Evolutionary conservation across 495 filamentous ascomycete species (phyloP).

Genomic region (Talaromyces nanjingensis): DNA sequence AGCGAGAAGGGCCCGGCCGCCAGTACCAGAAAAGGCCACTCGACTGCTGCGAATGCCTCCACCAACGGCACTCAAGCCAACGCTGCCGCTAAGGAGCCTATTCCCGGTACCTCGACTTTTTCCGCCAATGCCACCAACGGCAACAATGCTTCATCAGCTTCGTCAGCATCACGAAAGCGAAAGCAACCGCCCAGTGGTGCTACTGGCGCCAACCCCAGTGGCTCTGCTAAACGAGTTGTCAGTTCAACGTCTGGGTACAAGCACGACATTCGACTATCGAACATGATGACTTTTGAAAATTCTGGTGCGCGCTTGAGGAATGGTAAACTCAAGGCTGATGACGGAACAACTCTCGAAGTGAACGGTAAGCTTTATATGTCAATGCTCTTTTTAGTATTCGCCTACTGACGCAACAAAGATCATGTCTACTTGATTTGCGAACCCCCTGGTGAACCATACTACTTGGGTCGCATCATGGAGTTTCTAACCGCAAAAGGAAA

Average conservation of each 20-base stretch:
- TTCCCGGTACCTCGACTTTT: constrained; percentile 60
- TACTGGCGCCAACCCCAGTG: constrained; percentile 40
- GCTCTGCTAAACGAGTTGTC: constrained; percentile 26
- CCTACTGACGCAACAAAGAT: constrained; percentile 51
- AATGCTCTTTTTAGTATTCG: constrained; percentile 10
- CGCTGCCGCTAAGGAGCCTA: constrained; percentile 41
- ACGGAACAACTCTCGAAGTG: constrained; percentile 72
- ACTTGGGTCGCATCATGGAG: constrained; percentile 96
- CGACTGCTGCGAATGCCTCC: constrained; percentile 21
- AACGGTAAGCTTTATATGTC: constrained; percentile 62
- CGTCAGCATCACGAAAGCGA: constrained; percentile 60
- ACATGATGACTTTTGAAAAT: constrained; percentile 82
- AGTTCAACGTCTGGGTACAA: not conserved
- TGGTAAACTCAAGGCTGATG: constrained; percentile 78
- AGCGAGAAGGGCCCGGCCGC: constrained; percentile 34
- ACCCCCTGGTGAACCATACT: constrained; percentile 96
- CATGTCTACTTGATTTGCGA: constrained; percentile 97
- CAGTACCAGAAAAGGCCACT: constrained; percentile 38
- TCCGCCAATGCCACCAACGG: constrained; percentile 26
- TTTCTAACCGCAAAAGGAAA: constrained; percentile 79
- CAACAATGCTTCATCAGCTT: constrained; percentile 28
- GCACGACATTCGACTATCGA: constrained; percentile 33
- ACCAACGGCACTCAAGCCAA: constrained; percentile 21
- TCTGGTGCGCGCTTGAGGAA: constrained; percentile 61
- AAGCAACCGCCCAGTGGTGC: constrained; percentile 60